phyloP scores from a whole-genome alignment of 2,329 filamentous ascomycete genomes.

The Lachnellula hyalina region DNA sequence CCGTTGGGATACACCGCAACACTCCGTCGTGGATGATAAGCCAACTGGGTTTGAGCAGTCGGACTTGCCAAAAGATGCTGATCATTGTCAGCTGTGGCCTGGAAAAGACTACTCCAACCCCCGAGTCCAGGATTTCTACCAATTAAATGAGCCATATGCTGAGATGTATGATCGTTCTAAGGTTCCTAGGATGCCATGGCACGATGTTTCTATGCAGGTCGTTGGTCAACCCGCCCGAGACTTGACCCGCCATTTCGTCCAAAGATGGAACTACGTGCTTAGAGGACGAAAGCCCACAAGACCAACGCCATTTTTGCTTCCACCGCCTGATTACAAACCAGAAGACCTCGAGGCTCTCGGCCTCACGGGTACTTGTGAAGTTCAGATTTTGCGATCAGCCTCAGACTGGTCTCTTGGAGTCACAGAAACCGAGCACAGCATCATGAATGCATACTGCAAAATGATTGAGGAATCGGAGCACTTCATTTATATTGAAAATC shows the following conservation, averaged over 20 bases:
- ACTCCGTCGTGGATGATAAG: constrained; percentile 86
- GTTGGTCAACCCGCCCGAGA: constrained; percentile 94
- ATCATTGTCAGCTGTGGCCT: constrained; percentile 93
- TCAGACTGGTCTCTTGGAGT: constrained; percentile 89
- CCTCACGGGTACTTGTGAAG: constrained; percentile 88
- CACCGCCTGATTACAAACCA: constrained; percentile 83
- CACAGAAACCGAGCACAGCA: constrained; percentile 83
- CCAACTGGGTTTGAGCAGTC: constrained; percentile 85
- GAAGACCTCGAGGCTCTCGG: constrained; percentile 84
- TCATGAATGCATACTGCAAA: constrained; percentile 91
- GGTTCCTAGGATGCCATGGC: constrained; percentile 95
- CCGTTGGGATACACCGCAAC: constrained; percentile 93
- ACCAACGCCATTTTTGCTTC: constrained; percentile 87
- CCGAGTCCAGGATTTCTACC: constrained; percentile 90
- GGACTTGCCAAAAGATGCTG: constrained; percentile 75
- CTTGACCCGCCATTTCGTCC: constrained; percentile 91
- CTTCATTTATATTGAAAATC: constrained; percentile 98
- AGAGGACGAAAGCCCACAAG: constrained; percentile 89
- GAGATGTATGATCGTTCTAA: constrained; percentile 96
- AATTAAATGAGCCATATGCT: constrained; percentile 88
- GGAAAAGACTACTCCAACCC: constrained; percentile 99
- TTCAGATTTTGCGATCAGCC: constrained; percentile 90
- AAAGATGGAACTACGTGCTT: constrained; percentile 95
- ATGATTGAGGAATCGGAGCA: constrained; percentile 94
- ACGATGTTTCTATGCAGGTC: constrained; percentile 96